These are phyloP conservation scores for Orobanche coerulescens DNA, from an alignment of 257 asterid species.

Conservation along the genomic window DNA sequence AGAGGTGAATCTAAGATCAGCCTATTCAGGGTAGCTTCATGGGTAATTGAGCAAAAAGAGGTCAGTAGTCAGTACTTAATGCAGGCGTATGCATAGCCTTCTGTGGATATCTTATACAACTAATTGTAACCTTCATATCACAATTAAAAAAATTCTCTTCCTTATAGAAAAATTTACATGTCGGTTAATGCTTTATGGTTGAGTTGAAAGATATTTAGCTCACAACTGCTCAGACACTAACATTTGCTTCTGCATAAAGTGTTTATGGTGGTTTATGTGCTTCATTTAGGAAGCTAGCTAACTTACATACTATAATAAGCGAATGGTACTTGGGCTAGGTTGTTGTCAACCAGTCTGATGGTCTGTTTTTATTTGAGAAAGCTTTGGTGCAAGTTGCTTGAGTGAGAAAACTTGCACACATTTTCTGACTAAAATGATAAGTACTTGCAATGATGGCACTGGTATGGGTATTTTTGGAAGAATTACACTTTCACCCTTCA, in stretches of 20 bases:
- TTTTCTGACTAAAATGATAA: background rate
- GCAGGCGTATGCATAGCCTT: too few species aligned
- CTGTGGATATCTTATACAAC: too few species aligned
- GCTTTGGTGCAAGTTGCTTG: background rate
- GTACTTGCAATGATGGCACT: background rate
- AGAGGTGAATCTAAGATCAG: too few species aligned
- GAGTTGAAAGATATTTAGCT: background rate
- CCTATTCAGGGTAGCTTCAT: too few species aligned
- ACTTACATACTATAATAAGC: background rate
- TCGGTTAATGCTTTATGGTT: background rate
- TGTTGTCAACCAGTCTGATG: background rate
- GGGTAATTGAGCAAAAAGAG: too few species aligned
- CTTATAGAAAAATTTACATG: too few species aligned
- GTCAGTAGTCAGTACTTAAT: too few species aligned
- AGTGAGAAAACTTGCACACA: background rate
- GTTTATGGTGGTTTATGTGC: background rate
- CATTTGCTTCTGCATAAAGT: background rate
- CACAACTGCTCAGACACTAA: background rate
- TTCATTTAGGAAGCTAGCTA: background rate
- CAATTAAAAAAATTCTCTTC: too few species aligned
- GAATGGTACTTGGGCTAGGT: background rate
- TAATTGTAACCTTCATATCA: too few species aligned
- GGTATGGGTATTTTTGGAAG: too few species aligned
- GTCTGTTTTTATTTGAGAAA: background rate
- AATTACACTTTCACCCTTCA: too few species aligned